Percentiles rank a stretch among this genome's conserved stretches.
Conservation (phyloP, 768 basidiomycete species). For the Pholiota conissans region DNA sequence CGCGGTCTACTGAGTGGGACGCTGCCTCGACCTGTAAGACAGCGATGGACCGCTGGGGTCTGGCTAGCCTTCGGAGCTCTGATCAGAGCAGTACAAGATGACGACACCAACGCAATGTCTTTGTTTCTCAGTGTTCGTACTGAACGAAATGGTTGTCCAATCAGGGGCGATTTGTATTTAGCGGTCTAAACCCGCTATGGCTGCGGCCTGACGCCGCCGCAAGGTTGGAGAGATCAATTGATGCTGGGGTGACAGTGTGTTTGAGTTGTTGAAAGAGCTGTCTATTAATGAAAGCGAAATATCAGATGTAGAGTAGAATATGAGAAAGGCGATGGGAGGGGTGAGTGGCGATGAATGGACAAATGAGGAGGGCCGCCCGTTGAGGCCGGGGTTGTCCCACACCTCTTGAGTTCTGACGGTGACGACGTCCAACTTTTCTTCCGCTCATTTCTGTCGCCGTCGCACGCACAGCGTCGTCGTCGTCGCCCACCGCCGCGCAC, state of each 20-base stretch:
- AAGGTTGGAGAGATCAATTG: background rate
- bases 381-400: slow-evolving; percentile 17
- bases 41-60: too few relatives aligned
- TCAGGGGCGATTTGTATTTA: background rate
- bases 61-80: too few relatives aligned
- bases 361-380: slow-evolving; percentile 18
- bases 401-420: slow-evolving; percentile 16
- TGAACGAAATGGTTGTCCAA: background rate
- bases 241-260: background rate
- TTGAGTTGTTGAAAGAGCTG: background rate
- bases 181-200: background rate
- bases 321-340: background rate
- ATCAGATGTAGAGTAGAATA: too few relatives aligned
- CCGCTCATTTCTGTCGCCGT: slow-evolving; percentile 10
- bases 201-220: background rate
- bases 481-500: slow-evolving; percentile 14
- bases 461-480: slow-evolving; percentile 6
- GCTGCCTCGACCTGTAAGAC: too few relatives aligned
- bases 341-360: slow-evolving; percentile 10
- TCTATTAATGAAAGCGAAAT: background rate
- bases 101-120: too few relatives aligned
- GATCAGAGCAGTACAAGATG: too few relatives aligned
- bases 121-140: too few relatives aligned
- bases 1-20: too few relatives aligned
- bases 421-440: slow-evolving; percentile 10